Base-by-base conservation (phyloP, 108 stramenopile genomes). In the Skeletonema marinoi region DNA sequence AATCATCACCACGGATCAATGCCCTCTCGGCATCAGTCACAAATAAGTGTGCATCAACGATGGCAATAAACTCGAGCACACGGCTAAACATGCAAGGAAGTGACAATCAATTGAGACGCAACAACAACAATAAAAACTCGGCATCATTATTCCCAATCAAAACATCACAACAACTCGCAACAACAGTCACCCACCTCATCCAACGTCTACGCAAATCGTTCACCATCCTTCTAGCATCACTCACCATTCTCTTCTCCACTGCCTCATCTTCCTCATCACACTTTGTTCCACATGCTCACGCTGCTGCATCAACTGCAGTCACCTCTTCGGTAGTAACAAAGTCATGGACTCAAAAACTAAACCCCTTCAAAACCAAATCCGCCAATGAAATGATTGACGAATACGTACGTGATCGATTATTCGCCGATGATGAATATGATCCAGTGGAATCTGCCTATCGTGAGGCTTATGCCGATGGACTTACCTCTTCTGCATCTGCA, bases 361-460 rank as follows among this genome's bases (percentile, higher is more conserved):
- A 74, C 41, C 70, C 70, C 16, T 66, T 81, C 58, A 64, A 70
- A 41, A 36, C 89, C 10, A 60, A 81, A 30, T 84, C 88, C 10
- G 60, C 85, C 58, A 86, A 90, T 70, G 65, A 84, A 66, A 83
- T 94, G 32, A 87, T 92, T 48, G 89, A 91, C 38, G 32, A 64
- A 11, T 95, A 95, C 65, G 86, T 95, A 19, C 67, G 85, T 59
- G 70, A 89, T 32, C 87, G 89, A 66, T 89, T 95, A 85, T 95
- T 95, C 71, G 80, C 86, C 58, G 90, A 93, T 72, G 94, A 95
- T 59, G 81, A 33, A 30, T 92, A 88, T 68, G 90, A 95, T 80
- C 89, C 90, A 31, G 84, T 92, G 6, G 90, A 90, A 78, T 91
- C 90, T 1, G 73, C 89, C 30, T 95, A 95, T 65, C 88, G 89